These are phyloP conservation scores for Zygosaccharomyces bisporus DNA, from an alignment of 805 yeast species.

Conservation along the genomic window DNA sequence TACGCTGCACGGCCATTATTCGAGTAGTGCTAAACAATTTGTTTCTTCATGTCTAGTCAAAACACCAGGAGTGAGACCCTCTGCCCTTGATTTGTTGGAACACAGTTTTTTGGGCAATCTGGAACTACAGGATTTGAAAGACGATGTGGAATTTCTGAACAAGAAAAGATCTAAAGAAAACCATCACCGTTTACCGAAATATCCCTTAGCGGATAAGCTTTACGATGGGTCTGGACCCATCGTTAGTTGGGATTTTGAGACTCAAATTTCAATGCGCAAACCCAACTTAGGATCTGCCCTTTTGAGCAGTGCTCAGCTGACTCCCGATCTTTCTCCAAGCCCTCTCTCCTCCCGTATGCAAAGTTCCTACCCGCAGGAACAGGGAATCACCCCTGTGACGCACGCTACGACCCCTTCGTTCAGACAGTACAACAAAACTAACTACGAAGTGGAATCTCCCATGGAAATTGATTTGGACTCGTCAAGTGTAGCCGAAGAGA, in stretches of 20 bases:
- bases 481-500: constrained; percentile 16
- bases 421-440: constrained; percentile 15
- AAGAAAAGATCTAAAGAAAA: constrained; percentile 26
- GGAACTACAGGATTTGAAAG: constrained; percentile 38
- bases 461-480: constrained; percentile 23
- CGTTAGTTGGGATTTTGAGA: constrained; percentile 14
- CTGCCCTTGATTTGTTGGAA: constrained; percentile 52
- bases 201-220: constrained; percentile 33
- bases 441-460: constrained; percentile 21
- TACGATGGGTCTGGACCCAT: constrained; percentile 20
- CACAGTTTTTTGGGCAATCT: constrained; percentile 47
- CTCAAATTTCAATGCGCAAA: constrained; percentile 2
- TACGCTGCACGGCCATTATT: constrained; percentile 30
- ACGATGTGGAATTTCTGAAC: constrained; percentile 39
- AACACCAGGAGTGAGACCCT: constrained; percentile 62
- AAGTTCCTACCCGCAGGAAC: constrained; percentile 12
- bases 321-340: constrained; percentile 13
- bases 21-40: constrained; percentile 47
- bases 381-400: constrained; percentile 20
- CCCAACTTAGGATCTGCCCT: constrained; percentile 9
- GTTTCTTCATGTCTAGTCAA: constrained; percentile 62
- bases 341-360: constrained; percentile 20
- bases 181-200: constrained; percentile 38
- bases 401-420: constrained; percentile 25
- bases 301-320: constrained; percentile 2